Evolutionary conservation across 331 rosid species (phyloP).

Genomic region (Rhamnella rubrinervis): DNA sequence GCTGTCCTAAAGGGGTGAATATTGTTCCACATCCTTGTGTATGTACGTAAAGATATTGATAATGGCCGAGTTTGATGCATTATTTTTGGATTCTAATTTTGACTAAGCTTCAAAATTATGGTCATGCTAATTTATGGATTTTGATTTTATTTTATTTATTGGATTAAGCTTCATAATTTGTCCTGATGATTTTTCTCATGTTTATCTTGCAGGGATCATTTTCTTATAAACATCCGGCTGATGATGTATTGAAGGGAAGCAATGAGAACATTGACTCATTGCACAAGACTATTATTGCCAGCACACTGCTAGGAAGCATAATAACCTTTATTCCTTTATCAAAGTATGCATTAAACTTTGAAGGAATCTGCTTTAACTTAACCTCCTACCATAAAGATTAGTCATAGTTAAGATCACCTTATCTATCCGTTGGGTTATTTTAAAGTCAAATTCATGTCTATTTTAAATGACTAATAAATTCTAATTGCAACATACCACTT

Average conservation of each 20-base stretch:
- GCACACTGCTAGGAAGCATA: conserved; percentile 87
- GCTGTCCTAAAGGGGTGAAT: no score
- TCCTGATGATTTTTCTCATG: conserved; percentile 4
- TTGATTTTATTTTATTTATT: not conserved
- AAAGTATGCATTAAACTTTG: conserved; percentile 42
- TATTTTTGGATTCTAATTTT: not conserved
- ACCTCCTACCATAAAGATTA: no score
- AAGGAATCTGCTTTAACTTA: not conserved
- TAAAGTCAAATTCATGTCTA: no score
- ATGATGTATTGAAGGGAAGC: conserved; percentile 62
- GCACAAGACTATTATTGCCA: conserved; percentile 65
- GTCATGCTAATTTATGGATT: not conserved
- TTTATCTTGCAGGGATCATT: conserved; percentile 65
- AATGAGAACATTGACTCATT: conserved; percentile 53
- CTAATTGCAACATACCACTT: no score
- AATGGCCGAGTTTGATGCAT: no score
- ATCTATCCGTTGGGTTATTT: no score
- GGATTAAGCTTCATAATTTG: not conserved
- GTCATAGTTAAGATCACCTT: no score
- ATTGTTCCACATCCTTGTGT: no score
- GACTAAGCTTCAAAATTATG: not conserved
- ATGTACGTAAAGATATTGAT: no score
- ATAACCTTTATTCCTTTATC: conserved; percentile 76
- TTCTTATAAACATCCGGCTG: conserved; percentile 83
- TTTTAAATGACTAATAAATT: no score